Evolutionary conservation across 768 basidiomycete species (phyloP), one percentile per base, ranked within the genome.

Genomic region (Leccinum obscurum): DNA sequence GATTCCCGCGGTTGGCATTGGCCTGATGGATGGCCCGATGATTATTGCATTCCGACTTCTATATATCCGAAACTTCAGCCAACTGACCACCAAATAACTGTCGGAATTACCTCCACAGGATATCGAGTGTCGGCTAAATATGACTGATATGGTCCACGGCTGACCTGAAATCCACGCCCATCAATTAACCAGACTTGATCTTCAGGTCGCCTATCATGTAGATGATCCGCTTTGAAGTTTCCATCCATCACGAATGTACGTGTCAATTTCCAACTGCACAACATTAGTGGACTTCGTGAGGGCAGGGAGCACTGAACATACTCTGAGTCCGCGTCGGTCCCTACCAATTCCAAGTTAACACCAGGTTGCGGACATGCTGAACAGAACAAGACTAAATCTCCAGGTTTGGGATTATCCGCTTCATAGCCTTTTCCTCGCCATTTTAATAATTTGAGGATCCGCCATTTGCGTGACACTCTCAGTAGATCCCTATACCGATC

Each of bases 361-460:
- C 65, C 68, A 0, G 66, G 69, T 15, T 72, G 71, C 3, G 69
- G 72, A 54, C 73, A 76, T 4, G 68, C 61, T 0, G 69, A 63
- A 20, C 74, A 72, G 11, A 70, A 65, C 1, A 72, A 28, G 0
- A 6, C 56, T 6, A 62, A 26, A 1, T 61, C 37, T 0, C 52
- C 48, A 2, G 22, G 4, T 2, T 41, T 20, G 30, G 3, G 9
- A 32, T 32, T 9, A 10, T 32, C 30, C 3, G 30, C 30, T 32
- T 32, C 9, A 9, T 32, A 32, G 30, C 30, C 30, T 9, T 32
- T 32, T 32, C 30, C 30, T 32, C 30, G 30, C 30, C 30, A 32
- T 32, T 32, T 32, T 9, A 32, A 32, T 32, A 32, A 10, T 32
- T 32, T 32, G 30, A 32, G 30, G 30, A 32, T 32, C 9, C 30